Conservation (phyloP, 495 filamentous ascomycete species). For the Xylona heveae region DNA sequence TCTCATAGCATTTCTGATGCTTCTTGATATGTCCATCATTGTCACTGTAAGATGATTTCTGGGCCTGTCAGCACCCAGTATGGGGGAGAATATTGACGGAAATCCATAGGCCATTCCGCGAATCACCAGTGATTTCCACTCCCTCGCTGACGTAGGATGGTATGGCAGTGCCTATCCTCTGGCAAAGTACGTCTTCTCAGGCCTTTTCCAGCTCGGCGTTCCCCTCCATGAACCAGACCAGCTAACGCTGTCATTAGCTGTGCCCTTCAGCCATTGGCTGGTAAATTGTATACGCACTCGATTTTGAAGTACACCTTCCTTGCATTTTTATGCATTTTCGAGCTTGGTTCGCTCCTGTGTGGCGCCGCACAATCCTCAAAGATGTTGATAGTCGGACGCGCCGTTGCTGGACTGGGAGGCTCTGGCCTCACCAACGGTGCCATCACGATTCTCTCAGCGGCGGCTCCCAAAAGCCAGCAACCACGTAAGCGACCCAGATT, state of each 20-base stretch:
- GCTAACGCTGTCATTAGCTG: too few species aligned
- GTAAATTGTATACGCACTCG: constrained; percentile 5
- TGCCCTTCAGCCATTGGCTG: constrained; percentile 5
- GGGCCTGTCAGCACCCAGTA: constrained; percentile 2
- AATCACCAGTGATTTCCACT: constrained; percentile 23
- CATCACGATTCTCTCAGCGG: constrained; percentile 26
- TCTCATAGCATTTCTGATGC: constrained; percentile 22
- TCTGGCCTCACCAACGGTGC: constrained; percentile 28
- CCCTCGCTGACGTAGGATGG: constrained; percentile 22
- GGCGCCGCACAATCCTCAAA: constrained; percentile 6
- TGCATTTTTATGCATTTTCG: constrained; percentile 9
- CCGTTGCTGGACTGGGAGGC: constrained; percentile 10
- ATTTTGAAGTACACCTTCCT: constrained; percentile 10
- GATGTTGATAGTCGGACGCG: constrained; percentile 9
- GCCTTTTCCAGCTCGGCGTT: too few species aligned
- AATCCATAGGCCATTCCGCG: constrained; percentile 16
- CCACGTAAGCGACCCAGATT: constrained; percentile 12
- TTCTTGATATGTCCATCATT: constrained; percentile 29
- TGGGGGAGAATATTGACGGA: background rate
- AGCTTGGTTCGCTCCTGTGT: constrained; percentile 6
- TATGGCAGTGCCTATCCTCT: constrained; percentile 24
- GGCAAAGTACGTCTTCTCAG: constrained; percentile 11
- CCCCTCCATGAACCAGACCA: too few species aligned
- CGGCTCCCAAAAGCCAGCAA: constrained; percentile 22
- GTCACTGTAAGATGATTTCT: constrained; percentile 19